Conservation (phyloP, 352 stramenopile species). For the Phytopythium sindhum region DNA sequence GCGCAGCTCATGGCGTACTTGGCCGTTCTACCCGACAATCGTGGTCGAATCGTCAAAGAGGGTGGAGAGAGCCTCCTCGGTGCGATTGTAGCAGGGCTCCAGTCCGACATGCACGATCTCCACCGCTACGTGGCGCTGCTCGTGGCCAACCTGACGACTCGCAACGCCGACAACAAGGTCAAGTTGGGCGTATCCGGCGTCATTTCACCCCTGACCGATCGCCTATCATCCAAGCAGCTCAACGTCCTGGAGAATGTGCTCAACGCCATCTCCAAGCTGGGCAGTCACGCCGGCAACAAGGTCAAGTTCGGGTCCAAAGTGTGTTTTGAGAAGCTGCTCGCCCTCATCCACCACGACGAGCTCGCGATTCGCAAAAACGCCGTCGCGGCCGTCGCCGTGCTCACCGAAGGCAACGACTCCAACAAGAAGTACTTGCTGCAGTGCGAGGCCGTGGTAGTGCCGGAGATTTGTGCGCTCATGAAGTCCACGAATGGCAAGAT, state of each 20-base stretch:
- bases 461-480: conserved; percentile 57
- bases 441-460: conserved; percentile 45
- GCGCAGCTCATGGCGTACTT: conserved; percentile 47
- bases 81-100: conserved; percentile 34
- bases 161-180: conserved; percentile 64
- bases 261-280: conserved; percentile 61
- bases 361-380: conserved; percentile 62
- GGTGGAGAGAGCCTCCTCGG: conserved; percentile 30
- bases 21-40: conserved; percentile 44
- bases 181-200: conserved; percentile 44
- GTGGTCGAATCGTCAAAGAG: conserved; percentile 36
- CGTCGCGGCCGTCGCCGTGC: conserved; percentile 50
- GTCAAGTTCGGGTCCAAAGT: conserved; percentile 72
- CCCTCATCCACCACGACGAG: conserved; percentile 61
- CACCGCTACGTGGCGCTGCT: conserved; percentile 56
- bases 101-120: conserved; percentile 52
- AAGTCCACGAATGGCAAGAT: conserved; percentile 64
- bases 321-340: conserved; percentile 67
- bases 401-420: conserved; percentile 62
- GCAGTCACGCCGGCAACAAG: conserved; percentile 70
- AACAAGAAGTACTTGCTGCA: conserved; percentile 72
- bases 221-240: conserved; percentile 59
- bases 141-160: conserved; percentile 51
- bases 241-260: conserved; percentile 73
- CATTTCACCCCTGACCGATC: conserved; percentile 45